Evolutionary conservation across 495 filamentous ascomycete species (phyloP).

Genomic region (Geopyxis carbonaria): DNA sequence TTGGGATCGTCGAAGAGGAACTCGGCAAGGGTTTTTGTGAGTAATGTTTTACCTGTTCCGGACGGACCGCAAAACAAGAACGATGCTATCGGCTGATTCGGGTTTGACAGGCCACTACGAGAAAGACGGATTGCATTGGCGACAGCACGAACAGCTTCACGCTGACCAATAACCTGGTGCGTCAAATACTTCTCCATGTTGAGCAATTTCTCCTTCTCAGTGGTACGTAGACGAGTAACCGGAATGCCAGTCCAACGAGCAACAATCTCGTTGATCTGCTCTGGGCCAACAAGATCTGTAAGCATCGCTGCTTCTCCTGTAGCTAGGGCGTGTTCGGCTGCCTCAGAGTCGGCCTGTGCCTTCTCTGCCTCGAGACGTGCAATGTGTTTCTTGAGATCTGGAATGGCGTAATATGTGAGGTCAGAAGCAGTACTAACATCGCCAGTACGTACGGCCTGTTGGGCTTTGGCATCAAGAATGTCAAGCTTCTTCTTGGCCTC

Average conservation of each 20-base stretch:
- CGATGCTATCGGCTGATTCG: conserved; percentile 75
- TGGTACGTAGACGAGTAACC: conserved; percentile 78
- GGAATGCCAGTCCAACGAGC: conserved; percentile 93
- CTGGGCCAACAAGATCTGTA: conserved; percentile 84
- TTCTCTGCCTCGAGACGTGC: conserved; percentile 66
- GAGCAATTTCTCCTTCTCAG: conserved; percentile 91
- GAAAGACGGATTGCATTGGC: conserved; percentile 92
- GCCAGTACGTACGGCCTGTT: conserved; percentile 73
- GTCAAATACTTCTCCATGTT: conserved; percentile 77
- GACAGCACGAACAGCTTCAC: conserved; percentile 83
- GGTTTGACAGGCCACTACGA: conserved; percentile 81
- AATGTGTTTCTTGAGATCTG: conserved; percentile 70
- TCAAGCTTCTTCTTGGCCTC: conserved; percentile 94
- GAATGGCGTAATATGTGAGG: conserved; percentile 91
- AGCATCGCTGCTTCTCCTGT: conserved; percentile 45
- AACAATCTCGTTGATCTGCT: conserved; percentile 98
- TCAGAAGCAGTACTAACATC: conserved; percentile 74
- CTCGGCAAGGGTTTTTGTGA: conserved; percentile 91
- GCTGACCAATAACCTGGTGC: conserved; percentile 79
- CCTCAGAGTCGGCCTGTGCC: conserved; percentile 55
- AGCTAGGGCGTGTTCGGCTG: conserved; percentile 35
- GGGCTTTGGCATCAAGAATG: conserved; percentile 66
- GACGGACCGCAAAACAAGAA: conserved; percentile 98
- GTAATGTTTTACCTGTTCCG: conserved; percentile 90
- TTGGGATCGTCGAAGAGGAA: conserved; percentile 97